Base-by-base conservation (phyloP, 176 grass and related monocot species). In the bread wheat (Triticum aestivum) region DNA sequence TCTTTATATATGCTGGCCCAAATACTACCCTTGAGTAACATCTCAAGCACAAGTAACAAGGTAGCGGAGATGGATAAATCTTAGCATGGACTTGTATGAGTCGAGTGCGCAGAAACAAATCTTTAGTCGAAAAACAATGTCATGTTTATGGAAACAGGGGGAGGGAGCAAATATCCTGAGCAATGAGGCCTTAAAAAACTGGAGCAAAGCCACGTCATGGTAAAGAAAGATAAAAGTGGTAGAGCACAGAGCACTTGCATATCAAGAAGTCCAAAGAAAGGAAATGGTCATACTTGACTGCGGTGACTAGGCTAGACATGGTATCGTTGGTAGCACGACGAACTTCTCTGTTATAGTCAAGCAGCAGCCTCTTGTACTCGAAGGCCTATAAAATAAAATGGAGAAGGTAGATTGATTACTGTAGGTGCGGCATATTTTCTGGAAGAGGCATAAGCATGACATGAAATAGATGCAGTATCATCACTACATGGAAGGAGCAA, bases 291-390 rank as follows among this genome's bases (percentile, higher is more conserved):
- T 88, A 98, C 96, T 91, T 94, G 86, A 98, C 81, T 64, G 86
- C 73, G 49, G 64, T 94, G 38, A 95, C 91, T 70, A 95, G 91
- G 75, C 83, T 90, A 75, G 90, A 82, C 96, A 98, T 98, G 74
- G 91, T 89, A 54, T 95, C 96, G 72, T 92, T 92, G 44, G 93
- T 98, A 87, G 93, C 86, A 75, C 91, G 90, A 34, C 96, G 96
- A 82, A 95, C 96, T 11, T 98, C 96, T 90, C 96, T 93, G 69
- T 98, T 95, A 71, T 95, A 98, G 79, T 98, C 96, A 81, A 92
- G 91, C 65, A 95, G 86, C 70, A 98, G 72, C 73, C 78, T 90
- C 87, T 92, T 98, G 85, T 98, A 98, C 86, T 98, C 96, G 56
- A 98, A 98, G 87, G 88, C 86, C 96, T 98, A 71, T 49, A 90